These are phyloP conservation scores for Trichosporon coremiiforme DNA, from an alignment of 1,284 basidiomycete genomes.

Conservation along the genomic window DNA sequence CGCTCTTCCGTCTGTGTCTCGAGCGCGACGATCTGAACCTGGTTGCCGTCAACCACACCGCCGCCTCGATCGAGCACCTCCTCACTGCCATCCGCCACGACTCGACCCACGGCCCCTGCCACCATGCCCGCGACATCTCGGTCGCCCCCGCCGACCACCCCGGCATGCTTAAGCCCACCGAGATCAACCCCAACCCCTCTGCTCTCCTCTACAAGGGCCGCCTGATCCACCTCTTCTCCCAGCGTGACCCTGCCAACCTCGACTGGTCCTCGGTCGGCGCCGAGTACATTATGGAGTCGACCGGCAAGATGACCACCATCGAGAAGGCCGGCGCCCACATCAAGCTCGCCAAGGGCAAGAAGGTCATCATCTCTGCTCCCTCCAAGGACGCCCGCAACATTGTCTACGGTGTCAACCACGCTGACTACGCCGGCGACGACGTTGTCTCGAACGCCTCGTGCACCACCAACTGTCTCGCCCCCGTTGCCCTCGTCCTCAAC, in stretches of 20 bases:
- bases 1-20: constrained; percentile 41
- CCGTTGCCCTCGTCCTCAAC: constrained; percentile 54
- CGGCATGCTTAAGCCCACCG: constrained; percentile 39
- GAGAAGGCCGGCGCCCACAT: constrained; percentile 53
- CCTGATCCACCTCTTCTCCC: constrained; percentile 53
- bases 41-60: constrained; percentile 58
- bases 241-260: constrained; percentile 52
- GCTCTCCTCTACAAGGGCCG: constrained; percentile 50
- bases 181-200: constrained; percentile 42
- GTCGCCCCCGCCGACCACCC: constrained; percentile 46
- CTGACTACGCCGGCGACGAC: constrained; percentile 48
- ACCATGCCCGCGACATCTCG: constrained; percentile 40
- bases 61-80: constrained; percentile 51
- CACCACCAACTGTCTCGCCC: no score
- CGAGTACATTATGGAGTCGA: constrained; percentile 55
- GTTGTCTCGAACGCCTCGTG: constrained; percentile 57
- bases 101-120: constrained; percentile 54
- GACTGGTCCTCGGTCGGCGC: constrained; percentile 54
- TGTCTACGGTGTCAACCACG: constrained; percentile 57
- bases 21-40: constrained; percentile 44
- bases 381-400: constrained; percentile 51
- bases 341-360: constrained; percentile 49
- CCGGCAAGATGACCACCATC: constrained; percentile 53
- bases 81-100: constrained; percentile 54
- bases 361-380: constrained; percentile 57